Conservation (phyloP, 352 stramenopile species). For the Globisporangium paroecandrum region DNA sequence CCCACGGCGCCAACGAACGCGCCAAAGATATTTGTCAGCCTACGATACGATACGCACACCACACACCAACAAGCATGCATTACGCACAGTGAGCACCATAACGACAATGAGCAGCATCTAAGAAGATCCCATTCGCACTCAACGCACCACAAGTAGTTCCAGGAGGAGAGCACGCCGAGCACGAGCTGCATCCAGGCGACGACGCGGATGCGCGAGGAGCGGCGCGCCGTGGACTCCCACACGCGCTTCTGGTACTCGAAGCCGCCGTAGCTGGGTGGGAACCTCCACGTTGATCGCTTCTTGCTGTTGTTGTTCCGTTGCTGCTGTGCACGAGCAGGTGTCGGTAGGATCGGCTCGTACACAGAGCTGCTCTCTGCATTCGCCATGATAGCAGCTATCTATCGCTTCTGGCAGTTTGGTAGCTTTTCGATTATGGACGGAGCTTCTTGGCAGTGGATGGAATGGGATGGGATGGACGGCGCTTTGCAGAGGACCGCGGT, state of each 20-base stretch:
- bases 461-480: background rate
- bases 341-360: constrained; percentile 15
- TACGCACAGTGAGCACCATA: background rate
- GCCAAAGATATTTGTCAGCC: constrained; percentile 72
- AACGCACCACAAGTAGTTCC: constrained; percentile 69
- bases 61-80: background rate
- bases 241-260: constrained; percentile 79
- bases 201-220: constrained; percentile 63
- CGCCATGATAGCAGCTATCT: background rate
- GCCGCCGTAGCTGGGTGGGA: constrained; percentile 41
- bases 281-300: background rate
- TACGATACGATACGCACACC: constrained; percentile 7
- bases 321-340: background rate
- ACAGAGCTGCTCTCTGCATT: constrained; percentile 5
- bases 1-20: constrained; percentile 63
- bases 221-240: constrained; percentile 57
- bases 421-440: background rate
- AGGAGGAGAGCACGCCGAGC: constrained; percentile 49
- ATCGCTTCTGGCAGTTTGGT: background rate
- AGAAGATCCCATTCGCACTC: background rate
- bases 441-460: background rate
- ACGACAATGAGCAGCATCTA: background rate
- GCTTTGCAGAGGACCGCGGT: background rate
- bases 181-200: constrained; percentile 60
- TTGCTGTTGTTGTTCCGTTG: background rate